Evolutionary conservation across 169 alveolate genomes (phyloP).

Genomic region (Eimeria acervulina): DNA sequence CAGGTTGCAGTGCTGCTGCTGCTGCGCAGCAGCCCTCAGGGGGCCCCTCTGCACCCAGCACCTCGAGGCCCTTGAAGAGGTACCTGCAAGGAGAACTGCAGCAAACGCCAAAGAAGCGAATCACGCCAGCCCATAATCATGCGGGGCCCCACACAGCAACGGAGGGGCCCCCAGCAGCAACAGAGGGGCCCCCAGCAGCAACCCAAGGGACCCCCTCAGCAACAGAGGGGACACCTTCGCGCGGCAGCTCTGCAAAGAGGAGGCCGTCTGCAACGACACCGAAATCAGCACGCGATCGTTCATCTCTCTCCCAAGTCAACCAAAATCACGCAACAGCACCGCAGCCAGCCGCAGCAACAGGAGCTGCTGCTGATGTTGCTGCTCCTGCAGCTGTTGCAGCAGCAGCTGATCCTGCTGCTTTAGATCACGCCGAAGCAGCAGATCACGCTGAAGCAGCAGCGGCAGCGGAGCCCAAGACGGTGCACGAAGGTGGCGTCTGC

Average conservation of each 20-base stretch:
- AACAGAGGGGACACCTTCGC: background rate
- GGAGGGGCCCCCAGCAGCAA: constrained; percentile 25
- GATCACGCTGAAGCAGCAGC: background rate
- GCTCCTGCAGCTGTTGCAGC: no score
- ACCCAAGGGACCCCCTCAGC: background rate
- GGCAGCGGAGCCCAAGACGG: background rate
- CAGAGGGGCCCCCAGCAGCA: constrained; percentile 48
- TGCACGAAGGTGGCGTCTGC: background rate
- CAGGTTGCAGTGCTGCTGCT: background rate
- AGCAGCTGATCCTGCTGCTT: background rate
- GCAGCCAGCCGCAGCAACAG: background rate
- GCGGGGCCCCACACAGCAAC: background rate
- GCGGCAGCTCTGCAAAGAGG: background rate
- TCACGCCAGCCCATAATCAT: background rate
- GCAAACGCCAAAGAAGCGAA: background rate
- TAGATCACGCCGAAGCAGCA: background rate
- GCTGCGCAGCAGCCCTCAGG: background rate
- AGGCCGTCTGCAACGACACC: background rate
- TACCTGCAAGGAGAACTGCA: background rate
- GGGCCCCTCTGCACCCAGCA: constrained; percentile 1
- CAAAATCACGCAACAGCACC: background rate
- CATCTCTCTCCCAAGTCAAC: no score
- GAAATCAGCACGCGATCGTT: no score
- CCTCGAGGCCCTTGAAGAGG: background rate
- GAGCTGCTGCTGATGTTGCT: background rate